Base-by-base conservation (phyloP, 2,329 filamentous ascomycete species). In the Emergomyces orientalis region DNA sequence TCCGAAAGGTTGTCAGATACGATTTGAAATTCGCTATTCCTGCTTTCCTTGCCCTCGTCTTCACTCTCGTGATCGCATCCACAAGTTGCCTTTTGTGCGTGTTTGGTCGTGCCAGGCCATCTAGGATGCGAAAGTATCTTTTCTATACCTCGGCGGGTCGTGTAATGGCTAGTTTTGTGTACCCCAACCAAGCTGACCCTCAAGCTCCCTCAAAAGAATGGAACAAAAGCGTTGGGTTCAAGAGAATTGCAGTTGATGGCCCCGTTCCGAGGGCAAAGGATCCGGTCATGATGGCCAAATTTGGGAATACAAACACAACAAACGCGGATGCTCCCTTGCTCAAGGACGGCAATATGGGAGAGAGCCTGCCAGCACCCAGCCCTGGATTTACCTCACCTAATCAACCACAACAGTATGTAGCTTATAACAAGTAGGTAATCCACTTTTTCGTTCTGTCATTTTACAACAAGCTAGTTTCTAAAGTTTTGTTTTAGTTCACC, bases 41-140 rank as follows among this genome's bases (percentile, higher is more conserved):
- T 68, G 62, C 71, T 73, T 60, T 80, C 75, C 63, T 85, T 81
- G 62, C 77, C 79, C 63, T 81, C 81, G 37, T 79, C 80, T 51
- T 80, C 77, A 62, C 80, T 78, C 25, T 80, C 79, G 57, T 79
- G 76, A 57, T 80, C 77, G 54, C 74, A 76, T 52, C 75, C 71
- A 14, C 59, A 19, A 69, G 69, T 9, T 67, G 66, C 60, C 66
- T 68, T 43, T 70, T 72, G 25, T 72, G 69, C 69, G 74, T 77
- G 14, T 63, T 58, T 39, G 65, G 65, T 22, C 57, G 61, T 30
- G 64, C 65, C 3, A 63, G 62, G 60, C 65, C 65, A 27, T 64
- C 64, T 2, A 56, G 49, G 19, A 62, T 67, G 49, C 60, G 60
- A 51, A 64, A 60, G 41, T 61, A 63, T 52, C 58, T 67, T 19